Conservation (phyloP, 2,329 filamentous ascomycete genomes). For the Hymenoscyphus occultus region DNA sequence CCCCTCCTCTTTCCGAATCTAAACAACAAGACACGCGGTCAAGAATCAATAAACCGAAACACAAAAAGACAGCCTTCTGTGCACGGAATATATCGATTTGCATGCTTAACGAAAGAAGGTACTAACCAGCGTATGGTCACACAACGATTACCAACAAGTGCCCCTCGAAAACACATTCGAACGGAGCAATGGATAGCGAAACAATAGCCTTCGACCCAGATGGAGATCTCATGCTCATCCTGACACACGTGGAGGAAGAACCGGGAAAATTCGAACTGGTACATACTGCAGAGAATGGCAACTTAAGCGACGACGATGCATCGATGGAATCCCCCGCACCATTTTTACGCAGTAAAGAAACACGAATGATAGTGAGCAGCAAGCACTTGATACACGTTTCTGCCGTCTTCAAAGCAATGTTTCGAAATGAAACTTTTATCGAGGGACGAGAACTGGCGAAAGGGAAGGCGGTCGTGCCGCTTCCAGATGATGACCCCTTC, state of each 20-base stretch:
- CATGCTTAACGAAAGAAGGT: neutral
- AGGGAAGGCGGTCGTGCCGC: slow-evolving; percentile 32
- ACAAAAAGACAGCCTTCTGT: neutral
- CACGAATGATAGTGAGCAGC: slow-evolving; percentile 20
- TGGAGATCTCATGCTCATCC: slow-evolving; percentile 8
- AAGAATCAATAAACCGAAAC: neutral
- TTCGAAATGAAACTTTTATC: slow-evolving; percentile 19
- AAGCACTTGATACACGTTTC: slow-evolving; percentile 27
- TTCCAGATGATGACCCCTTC: slow-evolving; percentile 34
- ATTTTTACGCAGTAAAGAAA: slow-evolving; percentile 6
- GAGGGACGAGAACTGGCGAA: slow-evolving; percentile 28
- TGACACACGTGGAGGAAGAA: slow-evolving; percentile 3
- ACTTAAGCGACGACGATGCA: neutral
- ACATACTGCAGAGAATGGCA: neutral
- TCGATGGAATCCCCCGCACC: neutral
- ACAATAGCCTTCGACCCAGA: slow-evolving; percentile 5
- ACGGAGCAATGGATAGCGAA: slow-evolving; percentile 4
- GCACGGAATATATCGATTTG: neutral
- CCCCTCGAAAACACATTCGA: neutral
- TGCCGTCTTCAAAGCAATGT: slow-evolving; percentile 31
- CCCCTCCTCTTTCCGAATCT: neutral
- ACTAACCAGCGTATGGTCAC: neutral
- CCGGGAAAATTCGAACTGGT: neutral
- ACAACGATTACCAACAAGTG: neutral
- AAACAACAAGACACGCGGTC: neutral